These are phyloP conservation scores for Fusarium chaquense DNA, from an alignment of 2,329 filamentous ascomycete species.

Conservation along the genomic window DNA sequence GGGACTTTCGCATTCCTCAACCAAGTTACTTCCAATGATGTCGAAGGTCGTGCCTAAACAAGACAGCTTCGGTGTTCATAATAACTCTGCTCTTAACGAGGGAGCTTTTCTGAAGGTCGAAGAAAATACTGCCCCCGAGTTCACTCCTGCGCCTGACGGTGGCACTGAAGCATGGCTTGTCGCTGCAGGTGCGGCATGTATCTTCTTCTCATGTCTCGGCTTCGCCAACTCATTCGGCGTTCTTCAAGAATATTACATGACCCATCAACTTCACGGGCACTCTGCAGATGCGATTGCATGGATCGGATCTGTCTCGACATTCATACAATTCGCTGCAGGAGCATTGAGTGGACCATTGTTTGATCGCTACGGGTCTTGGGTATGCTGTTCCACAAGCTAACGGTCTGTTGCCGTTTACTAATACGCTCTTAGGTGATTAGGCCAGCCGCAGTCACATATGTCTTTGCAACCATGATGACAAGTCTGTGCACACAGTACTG, in stretches of 20 bases:
- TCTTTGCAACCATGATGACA: constrained; percentile 39
- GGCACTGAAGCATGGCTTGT: constrained; percentile 57
- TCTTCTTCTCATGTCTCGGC: constrained; percentile 57
- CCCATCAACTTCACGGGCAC: constrained; percentile 50
- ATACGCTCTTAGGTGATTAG: constrained; percentile 10
- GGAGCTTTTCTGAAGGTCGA: fast-evolving
- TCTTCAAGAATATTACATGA: constrained; percentile 59
- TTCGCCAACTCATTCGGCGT: constrained; percentile 60
- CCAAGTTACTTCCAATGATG: too few species aligned
- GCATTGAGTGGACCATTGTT: constrained; percentile 37
- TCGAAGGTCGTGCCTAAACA: neutral
- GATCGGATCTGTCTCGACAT: constrained; percentile 57
- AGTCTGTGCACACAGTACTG: constrained; percentile 59
- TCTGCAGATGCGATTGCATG: constrained; percentile 55
- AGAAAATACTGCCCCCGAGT: fast-evolving
- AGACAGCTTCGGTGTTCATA: fast-evolving
- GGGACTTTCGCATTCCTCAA: too few species aligned
- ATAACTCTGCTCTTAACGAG: fast-evolving
- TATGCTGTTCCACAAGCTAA: neutral
- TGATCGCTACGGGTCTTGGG: constrained; percentile 40
- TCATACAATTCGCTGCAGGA: constrained; percentile 53
- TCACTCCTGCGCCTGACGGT: constrained; percentile 46
- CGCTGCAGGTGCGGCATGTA: constrained; percentile 51
- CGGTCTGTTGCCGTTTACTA: fast-evolving
- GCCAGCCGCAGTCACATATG: constrained; percentile 28